Conservation (phyloP, 164 flowering plant genomes). For the Akebia trifoliata region DNA sequence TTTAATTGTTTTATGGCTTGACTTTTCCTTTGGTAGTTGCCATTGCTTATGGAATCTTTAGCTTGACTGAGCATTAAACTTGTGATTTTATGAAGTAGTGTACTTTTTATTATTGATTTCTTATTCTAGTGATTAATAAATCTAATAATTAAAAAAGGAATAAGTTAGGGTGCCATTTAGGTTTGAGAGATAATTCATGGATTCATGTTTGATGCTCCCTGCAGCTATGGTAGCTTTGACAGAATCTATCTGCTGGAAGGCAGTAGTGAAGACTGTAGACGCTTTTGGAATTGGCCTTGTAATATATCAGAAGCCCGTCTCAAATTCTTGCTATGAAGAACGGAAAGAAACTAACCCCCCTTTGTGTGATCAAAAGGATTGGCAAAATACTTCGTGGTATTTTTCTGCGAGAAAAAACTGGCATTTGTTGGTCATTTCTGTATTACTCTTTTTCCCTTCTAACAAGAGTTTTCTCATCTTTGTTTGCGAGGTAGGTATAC, state of each 20-base stretch:
- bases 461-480: neutral
- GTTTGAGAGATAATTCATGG: neutral
- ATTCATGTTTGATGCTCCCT: conserved; percentile 17
- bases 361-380: conserved; percentile 46
- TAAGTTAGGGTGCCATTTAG: neutral
- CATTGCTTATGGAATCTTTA: no score
- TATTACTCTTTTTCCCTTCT: neutral
- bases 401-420: conserved; percentile 3
- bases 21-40: no score
- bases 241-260: conserved; percentile 81
- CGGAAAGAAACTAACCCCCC: conserved; percentile 56
- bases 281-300: conserved; percentile 68
- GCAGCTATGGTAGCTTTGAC: conserved; percentile 88
- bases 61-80: no score
- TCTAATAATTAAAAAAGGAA: neutral
- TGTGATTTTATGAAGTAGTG: neutral
- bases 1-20: no score
- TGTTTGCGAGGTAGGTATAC: conserved; percentile 49
- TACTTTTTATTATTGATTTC: neutral
- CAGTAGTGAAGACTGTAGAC: conserved; percentile 48
- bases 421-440: neutral
- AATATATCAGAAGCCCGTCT: conserved; percentile 81
- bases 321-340: conserved; percentile 63
- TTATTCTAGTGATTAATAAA: neutral
- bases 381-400: conserved; percentile 60